phyloP scores from a whole-genome alignment of 768 basidiomycete species.

The Coprinopsis cinerea region DNA sequence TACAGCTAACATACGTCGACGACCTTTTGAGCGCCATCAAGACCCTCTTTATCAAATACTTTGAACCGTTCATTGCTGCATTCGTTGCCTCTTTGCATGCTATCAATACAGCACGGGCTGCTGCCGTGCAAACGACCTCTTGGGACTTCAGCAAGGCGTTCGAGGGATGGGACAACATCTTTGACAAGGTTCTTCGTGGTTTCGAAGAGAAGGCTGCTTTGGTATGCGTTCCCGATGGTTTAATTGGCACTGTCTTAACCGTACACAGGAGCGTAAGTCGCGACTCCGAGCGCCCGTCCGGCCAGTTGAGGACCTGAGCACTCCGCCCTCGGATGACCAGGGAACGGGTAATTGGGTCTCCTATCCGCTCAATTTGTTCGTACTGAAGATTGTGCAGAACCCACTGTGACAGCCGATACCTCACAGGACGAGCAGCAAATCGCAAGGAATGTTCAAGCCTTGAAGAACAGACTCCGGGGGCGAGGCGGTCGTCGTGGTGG shows the following conservation, averaged over 20 bases:
- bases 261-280: slow-evolving; percentile 62
- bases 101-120: slow-evolving; percentile 39
- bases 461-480: slow-evolving; percentile 81
- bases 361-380: neutral
- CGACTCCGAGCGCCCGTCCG: slow-evolving; percentile 44
- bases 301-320: slow-evolving; percentile 32
- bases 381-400: slow-evolving; percentile 42
- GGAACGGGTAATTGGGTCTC: slow-evolving; percentile 41
- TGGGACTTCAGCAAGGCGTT: slow-evolving; percentile 73
- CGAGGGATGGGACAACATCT: slow-evolving; percentile 75
- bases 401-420: slow-evolving; percentile 32
- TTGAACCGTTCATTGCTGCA: slow-evolving; percentile 74
- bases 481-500: slow-evolving; percentile 58
- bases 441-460: slow-evolving; percentile 83
- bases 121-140: slow-evolving; percentile 30
- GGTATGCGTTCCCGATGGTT: slow-evolving; percentile 29
- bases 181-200: slow-evolving; percentile 68
- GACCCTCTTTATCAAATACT: slow-evolving; percentile 79
- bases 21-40: slow-evolving; percentile 80
- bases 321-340: slow-evolving; percentile 56
- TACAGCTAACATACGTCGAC: slow-evolving; percentile 91
- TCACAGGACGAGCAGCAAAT: slow-evolving; percentile 84
- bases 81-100: slow-evolving; percentile 83
- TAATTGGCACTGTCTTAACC: slow-evolving; percentile 7
- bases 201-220: slow-evolving; percentile 72